Conservation (phyloP, 169 alveolate species). For the Plasmodium malariae region DNA sequence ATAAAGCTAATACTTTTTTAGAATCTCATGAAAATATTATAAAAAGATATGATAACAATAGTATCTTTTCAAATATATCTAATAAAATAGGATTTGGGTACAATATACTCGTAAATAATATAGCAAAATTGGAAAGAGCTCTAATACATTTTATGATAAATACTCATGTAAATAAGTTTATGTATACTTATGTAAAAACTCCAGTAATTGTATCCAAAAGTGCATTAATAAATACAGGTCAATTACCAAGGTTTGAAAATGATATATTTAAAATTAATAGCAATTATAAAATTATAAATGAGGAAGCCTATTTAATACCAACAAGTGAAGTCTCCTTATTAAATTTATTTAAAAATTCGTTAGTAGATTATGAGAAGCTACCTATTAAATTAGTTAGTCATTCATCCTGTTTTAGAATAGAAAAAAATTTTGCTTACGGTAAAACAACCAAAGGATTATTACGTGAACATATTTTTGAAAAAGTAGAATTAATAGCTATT, state of each 20-base stretch:
- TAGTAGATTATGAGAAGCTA: conserved; percentile 52
- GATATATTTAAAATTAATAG: conserved; percentile 82
- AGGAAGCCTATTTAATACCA: conserved; percentile 85
- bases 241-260: conserved; percentile 85
- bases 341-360: conserved; percentile 76
- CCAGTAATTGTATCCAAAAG: conserved; percentile 80
- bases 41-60: conserved; percentile 58
- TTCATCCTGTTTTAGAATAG: conserved; percentile 84
- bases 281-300: conserved; percentile 79
- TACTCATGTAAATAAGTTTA: conserved; percentile 80
- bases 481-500: conserved; percentile 82
- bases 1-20: background rate
- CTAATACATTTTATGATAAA: conserved; percentile 81
- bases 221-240: conserved; percentile 82
- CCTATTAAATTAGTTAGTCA: conserved; percentile 82
- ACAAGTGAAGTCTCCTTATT: conserved; percentile 86
- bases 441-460: conserved; percentile 84
- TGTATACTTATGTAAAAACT: conserved; percentile 79
- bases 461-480: conserved; percentile 85
- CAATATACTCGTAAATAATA: conserved; percentile 65
- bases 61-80: conserved; percentile 58
- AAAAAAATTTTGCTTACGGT: conserved; percentile 84
- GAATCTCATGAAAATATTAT: conserved; percentile 69
- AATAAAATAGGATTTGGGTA: conserved; percentile 77
- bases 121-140: conserved; percentile 82